Evolutionary conservation across 805 yeast genomes (phyloP).

Genomic region (Wickerhamomyces kurtzmanii): DNA sequence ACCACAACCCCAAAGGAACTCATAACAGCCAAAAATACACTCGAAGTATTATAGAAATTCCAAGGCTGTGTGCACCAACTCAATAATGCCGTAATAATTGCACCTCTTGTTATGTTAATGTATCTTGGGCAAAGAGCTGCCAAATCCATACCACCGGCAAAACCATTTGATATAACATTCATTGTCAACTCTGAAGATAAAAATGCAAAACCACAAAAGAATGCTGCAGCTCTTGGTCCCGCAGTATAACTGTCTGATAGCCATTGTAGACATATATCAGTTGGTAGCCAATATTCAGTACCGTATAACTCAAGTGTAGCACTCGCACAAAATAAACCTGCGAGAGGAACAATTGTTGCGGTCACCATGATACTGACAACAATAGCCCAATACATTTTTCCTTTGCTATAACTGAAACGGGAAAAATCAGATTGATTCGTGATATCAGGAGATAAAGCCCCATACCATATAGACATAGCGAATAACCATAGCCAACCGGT

Average conservation of each 20-base stretch:
- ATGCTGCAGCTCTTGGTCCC: slow-evolving; percentile 28
- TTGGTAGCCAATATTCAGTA: slow-evolving; percentile 26
- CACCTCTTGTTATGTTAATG: slow-evolving; percentile 20
- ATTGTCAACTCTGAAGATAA: slow-evolving; percentile 23
- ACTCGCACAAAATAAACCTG: slow-evolving; percentile 27
- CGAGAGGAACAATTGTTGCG: slow-evolving; percentile 28
- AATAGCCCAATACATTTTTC: slow-evolving; percentile 19
- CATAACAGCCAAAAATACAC: slow-evolving; percentile 25
- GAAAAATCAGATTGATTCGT: slow-evolving; percentile 31
- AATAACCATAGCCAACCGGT: slow-evolving; percentile 31
- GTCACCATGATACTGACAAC: slow-evolving; percentile 22
- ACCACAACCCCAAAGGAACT: slow-evolving; percentile 27
- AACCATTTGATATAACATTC: slow-evolving; percentile 26
- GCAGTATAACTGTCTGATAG: slow-evolving; percentile 22
- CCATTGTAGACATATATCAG: slow-evolving; percentile 28
- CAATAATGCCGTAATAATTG: slow-evolving; percentile 21
- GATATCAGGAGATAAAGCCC: slow-evolving; percentile 27
- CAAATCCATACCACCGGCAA: slow-evolving; percentile 23
- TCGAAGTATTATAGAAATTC: slow-evolving; percentile 26
- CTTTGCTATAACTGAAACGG: slow-evolving; percentile 22
- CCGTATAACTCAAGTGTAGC: slow-evolving; percentile 24
- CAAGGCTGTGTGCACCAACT: slow-evolving; percentile 30
- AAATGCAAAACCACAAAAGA: slow-evolving; percentile 26
- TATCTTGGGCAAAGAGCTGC: slow-evolving; percentile 15
- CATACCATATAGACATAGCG: slow-evolving; percentile 29